These are phyloP conservation scores for Vigna radiata DNA, from an alignment of 306 rosid species.

Conservation along the genomic window DNA sequence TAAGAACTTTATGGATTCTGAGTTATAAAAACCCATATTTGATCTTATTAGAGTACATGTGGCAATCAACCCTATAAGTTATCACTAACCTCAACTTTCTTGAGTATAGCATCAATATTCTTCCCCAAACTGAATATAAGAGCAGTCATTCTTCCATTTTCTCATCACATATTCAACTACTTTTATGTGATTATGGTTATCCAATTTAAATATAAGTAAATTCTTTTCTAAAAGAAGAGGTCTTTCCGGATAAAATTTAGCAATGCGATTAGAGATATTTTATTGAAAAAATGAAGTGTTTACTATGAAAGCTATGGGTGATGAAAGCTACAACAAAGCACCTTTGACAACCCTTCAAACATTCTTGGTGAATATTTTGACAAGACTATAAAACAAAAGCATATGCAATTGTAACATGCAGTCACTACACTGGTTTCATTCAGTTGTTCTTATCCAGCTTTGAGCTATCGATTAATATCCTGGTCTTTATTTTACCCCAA, in stretches of 20 bases:
- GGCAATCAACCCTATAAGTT: too few species aligned
- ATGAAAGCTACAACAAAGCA: background rate
- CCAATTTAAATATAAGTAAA: slow-evolving; percentile 19
- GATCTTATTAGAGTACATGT: too few species aligned
- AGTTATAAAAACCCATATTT: too few species aligned
- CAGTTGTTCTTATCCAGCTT: background rate
- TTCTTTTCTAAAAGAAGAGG: slow-evolving; percentile 26
- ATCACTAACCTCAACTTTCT: too few species aligned
- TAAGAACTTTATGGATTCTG: too few species aligned
- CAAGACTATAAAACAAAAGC: background rate
- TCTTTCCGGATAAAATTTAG: background rate
- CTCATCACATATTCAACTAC: slow-evolving; percentile 9
- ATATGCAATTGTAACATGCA: slow-evolving; percentile 1
- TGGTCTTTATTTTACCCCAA: background rate
- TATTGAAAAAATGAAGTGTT: slow-evolving; percentile 19
- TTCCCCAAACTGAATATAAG: too few species aligned
- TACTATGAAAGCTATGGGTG: slow-evolving; percentile 5
- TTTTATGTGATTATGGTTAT: slow-evolving; percentile 10
- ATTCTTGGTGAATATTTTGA: background rate
- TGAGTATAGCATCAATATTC: too few species aligned
- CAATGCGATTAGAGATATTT: background rate
- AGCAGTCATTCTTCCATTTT: too few species aligned
- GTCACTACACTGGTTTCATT: background rate
- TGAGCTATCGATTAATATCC: background rate
- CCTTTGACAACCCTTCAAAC: background rate